Evolutionary conservation across 1,139 yeast species (phyloP), one percentile per base, ranked within the genome.

Genomic region (Yamadazyma aaseri): DNA sequence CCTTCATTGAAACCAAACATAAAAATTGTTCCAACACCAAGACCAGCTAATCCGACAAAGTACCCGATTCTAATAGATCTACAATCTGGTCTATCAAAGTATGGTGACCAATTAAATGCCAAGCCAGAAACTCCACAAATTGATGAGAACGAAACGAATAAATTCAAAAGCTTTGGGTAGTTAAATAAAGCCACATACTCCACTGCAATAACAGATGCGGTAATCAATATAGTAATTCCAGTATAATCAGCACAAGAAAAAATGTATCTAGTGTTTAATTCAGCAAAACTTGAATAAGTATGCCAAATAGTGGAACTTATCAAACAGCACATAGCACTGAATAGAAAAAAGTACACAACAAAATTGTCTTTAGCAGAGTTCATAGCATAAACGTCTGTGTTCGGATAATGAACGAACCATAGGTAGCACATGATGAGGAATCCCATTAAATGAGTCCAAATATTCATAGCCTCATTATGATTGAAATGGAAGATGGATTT

Each of bases 201-300:
- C 0, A 92, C 83, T 4, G 95, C 78, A 28, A 92, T 67, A 33
- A 92, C 84, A 1, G 96, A 86, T n/a, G 95, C 90, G 0, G 96
- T 84, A 46, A 92, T 89, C 42, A 92, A 66, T 9, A 89, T 74
- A 0, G 97, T 87, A 47, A 92, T 92, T 1, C 98, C 98, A 6
- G 96, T 84, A 57, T 92, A 92, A 62, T 92, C 98, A 30, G 90
- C 81, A 59, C 98, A 92, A 0, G 97, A 96, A 60, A 86, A 86
- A 38, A 77, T 75, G 42, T 81, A 72, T 54, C 96, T 73, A 38
- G 80, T 60, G 17, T 71, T 62, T 31, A 83, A 61, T 37, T 74
- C 73, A 13, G 94, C 80, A 46, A 89, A 84, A 42, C 89, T 82
- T 39, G 85, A 79, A 58, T 87, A 90, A 2, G 97, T 86, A 60